Conservation (phyloP, 345 rosid genomes). For the Euphorbia tirucalli region DNA sequence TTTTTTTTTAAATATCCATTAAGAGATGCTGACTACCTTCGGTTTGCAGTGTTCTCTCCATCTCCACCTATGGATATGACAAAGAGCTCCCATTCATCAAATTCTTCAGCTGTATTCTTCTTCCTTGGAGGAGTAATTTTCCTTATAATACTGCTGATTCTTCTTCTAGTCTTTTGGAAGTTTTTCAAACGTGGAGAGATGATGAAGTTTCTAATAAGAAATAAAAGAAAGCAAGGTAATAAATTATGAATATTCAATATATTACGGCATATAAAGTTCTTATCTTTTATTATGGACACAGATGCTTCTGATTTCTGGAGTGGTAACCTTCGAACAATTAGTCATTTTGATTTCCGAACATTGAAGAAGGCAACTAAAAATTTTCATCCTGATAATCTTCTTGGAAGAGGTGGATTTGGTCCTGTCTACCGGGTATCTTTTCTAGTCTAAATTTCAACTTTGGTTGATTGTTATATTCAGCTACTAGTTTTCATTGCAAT, state of each 20-base stretch:
- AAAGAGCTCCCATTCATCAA: slow-evolving; percentile 9
- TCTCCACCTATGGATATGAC: slow-evolving; percentile 8
- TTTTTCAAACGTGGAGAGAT: slow-evolving; percentile 18
- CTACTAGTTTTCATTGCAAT: neutral
- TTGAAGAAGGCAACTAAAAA: slow-evolving; percentile 62
- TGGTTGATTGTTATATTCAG: neutral
- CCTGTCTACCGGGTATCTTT: slow-evolving; percentile 55
- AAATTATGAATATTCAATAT: neutral
- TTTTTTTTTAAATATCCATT: neutral
- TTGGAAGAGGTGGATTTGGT: slow-evolving; percentile 67
- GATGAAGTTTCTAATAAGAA: slow-evolving; percentile 14
- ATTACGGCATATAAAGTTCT: neutral
- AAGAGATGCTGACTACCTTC: neutral
- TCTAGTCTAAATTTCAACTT: slow-evolving; percentile 1
- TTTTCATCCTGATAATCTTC: slow-evolving; percentile 50
- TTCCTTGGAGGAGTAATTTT: slow-evolving; percentile 34
- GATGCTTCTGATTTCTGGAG: slow-evolving; percentile 38
- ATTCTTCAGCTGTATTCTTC: slow-evolving; percentile 27
- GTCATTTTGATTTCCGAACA: slow-evolving; percentile 46
- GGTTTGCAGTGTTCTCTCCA: slow-evolving; percentile 19
- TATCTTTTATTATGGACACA: slow-evolving; percentile 14
- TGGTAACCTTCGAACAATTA: slow-evolving; percentile 44
- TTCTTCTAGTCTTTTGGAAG: slow-evolving; percentile 31
- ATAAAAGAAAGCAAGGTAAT: slow-evolving; percentile 21
- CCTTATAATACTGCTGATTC: slow-evolving; percentile 31